These are phyloP conservation scores for Zizania palustris DNA, from an alignment of 202 grass and related monocot species.

Conservation along the genomic window DNA sequence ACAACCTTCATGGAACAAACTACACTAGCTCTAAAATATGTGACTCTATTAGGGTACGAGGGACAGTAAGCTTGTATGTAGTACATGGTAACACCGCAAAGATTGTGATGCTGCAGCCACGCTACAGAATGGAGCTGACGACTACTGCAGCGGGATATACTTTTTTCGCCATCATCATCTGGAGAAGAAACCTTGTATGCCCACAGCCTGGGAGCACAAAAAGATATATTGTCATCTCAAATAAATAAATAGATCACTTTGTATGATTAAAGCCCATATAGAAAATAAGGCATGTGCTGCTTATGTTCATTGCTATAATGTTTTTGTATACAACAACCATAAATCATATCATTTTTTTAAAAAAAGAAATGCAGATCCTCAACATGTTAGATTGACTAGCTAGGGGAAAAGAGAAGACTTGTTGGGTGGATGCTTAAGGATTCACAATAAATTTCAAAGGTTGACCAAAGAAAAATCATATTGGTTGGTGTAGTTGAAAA, in stretches of 20 bases:
- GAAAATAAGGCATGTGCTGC: slow-evolving; percentile 10
- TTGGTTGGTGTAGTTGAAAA: background rate
- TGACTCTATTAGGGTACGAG: background rate
- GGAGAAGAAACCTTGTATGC: background rate
- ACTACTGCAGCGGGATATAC: background rate
- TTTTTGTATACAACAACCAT: slow-evolving; percentile 5
- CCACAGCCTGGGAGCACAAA: slow-evolving; percentile 21
- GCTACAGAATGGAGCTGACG: slow-evolving; percentile 39
- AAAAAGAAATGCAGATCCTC: background rate
- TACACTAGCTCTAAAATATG: background rate
- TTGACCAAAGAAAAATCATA: slow-evolving; percentile 7
- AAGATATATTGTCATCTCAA: slow-evolving; percentile 21
- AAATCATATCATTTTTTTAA: too few species aligned
- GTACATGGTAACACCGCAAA: background rate
- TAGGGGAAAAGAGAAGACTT: background rate
- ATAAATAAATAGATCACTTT: slow-evolving; percentile 2
- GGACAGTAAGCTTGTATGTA: background rate
- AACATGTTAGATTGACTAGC: background rate
- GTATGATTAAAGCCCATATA: slow-evolving; percentile 2
- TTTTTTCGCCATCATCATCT: slow-evolving; percentile 44
- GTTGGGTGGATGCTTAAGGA: background rate
- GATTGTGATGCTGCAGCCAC: slow-evolving; percentile 26
- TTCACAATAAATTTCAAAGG: slow-evolving; percentile 3
- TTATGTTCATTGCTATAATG: background rate
- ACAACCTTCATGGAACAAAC: slow-evolving; percentile 18